Evolutionary conservation across 805 yeast genomes (phyloP).

Genomic region (Kazachstania africana): DNA sequence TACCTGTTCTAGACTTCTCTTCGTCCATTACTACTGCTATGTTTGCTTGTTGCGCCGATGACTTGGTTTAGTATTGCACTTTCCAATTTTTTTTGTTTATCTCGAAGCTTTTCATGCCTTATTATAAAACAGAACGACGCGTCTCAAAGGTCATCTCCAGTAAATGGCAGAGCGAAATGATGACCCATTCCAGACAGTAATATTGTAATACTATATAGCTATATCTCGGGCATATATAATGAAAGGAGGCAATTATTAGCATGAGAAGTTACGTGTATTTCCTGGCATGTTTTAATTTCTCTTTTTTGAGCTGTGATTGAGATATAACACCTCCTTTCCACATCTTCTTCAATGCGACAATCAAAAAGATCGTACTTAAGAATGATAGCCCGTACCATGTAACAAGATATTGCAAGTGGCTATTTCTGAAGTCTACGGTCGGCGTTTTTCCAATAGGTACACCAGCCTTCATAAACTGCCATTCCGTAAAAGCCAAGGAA

Average conservation of each 20-base stretch:
- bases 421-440: constrained; percentile 71
- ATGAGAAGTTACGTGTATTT: constrained; percentile 29
- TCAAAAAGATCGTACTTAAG: constrained; percentile 57
- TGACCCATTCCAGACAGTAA: too few relatives aligned
- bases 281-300: constrained; percentile 39
- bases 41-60: neutral
- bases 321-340: constrained; percentile 20
- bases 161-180: too few relatives aligned
- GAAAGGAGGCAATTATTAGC: too few relatives aligned
- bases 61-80: neutral
- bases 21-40: neutral
- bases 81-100: too few relatives aligned
- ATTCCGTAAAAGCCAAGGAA: constrained; percentile 34
- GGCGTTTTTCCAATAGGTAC: constrained; percentile 83
- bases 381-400: constrained; percentile 91
- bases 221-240: too few relatives aligned
- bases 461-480: constrained; percentile 65
- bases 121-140: too few relatives aligned
- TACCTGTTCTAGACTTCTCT: constrained; percentile 4
- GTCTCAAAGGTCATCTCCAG: too few relatives aligned
- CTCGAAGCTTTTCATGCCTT: too few relatives aligned
- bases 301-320: constrained; percentile 24
- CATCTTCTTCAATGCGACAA: constrained; percentile 36
- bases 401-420: constrained; percentile 81
- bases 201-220: too few relatives aligned